These are phyloP conservation scores for Kwoniella europaea DNA, from an alignment of 768 basidiomycete genomes.

Conservation along the genomic window DNA sequence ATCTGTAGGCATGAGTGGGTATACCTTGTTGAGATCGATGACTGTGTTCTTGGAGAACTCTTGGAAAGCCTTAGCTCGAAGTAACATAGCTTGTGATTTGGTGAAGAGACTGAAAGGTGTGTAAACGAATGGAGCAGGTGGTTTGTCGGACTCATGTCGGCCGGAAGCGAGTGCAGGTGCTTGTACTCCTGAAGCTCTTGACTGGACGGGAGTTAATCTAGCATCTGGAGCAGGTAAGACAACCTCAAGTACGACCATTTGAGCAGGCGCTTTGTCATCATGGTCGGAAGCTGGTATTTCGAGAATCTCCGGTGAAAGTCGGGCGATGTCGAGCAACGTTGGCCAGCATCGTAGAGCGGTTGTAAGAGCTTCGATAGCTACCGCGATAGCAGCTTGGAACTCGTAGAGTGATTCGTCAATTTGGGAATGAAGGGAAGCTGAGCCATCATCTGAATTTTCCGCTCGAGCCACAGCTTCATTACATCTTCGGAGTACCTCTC, in stretches of 20 bases:
- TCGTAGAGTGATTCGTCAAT: conserved; percentile 52
- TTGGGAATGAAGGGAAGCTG: conserved; percentile 29
- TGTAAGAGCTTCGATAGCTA: conserved; percentile 56
- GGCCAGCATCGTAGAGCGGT: conserved; percentile 54
- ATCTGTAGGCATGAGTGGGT: conserved; percentile 39
- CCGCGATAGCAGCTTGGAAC: conserved; percentile 56
- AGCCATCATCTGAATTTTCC: conserved; percentile 38
- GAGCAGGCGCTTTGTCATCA: conserved; percentile 54
- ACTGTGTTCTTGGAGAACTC: conserved; percentile 38
- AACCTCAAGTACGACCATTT: conserved; percentile 56
- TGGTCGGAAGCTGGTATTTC: conserved; percentile 52
- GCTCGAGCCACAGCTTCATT: conserved; percentile 48
- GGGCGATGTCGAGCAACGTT: conserved; percentile 46
- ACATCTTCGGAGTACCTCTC: conserved; percentile 43
- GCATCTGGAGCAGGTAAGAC: conserved; percentile 50
- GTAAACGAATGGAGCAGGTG: conserved; percentile 55
- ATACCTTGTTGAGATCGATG: conserved; percentile 39
- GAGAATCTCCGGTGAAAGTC: conserved; percentile 55
- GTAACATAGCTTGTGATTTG: conserved; percentile 50
- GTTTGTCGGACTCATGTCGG: conserved; percentile 46
- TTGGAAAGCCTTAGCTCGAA: conserved; percentile 42
- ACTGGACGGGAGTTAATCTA: conserved; percentile 43
- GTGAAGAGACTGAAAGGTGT: conserved; percentile 57
- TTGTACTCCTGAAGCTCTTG: conserved; percentile 45
- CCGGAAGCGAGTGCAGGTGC: conserved; percentile 32